Conservation (phyloP, 2,329 filamentous ascomycete species). For the Meredithiella fracta region DNA sequence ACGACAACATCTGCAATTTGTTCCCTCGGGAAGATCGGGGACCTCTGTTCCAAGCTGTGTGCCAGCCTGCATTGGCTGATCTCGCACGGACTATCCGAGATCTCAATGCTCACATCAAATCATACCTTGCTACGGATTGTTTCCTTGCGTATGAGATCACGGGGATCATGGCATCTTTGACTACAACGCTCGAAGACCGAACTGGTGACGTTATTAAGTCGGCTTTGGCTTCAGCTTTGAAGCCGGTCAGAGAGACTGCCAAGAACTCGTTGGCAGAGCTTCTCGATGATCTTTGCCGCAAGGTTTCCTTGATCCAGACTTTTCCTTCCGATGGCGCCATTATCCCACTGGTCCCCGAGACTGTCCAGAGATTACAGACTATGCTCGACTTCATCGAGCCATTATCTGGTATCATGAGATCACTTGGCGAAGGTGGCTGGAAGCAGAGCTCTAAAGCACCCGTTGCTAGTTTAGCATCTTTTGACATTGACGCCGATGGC, state of each 20-base stretch:
- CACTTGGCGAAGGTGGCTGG: constrained; percentile 88
- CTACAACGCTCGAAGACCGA: constrained; percentile 60
- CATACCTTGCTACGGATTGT: constrained; percentile 76
- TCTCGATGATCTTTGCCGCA: constrained; percentile 65
- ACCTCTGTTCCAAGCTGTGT: constrained; percentile 60
- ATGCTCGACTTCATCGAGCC: constrained; percentile 78
- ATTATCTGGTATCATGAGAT: constrained; percentile 78
- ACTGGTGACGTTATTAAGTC: constrained; percentile 68
- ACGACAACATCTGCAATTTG: constrained; percentile 75
- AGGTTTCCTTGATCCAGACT: constrained; percentile 45
- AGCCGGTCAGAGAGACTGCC: constrained; percentile 80
- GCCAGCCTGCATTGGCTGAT: constrained; percentile 60
- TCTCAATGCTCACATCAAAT: constrained; percentile 75
- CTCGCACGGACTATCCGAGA: constrained; percentile 75
- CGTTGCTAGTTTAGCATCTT: constrained; percentile 51
- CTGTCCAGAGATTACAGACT: constrained; percentile 69
- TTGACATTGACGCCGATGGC: constrained; percentile 80
- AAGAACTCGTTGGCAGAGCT: constrained; percentile 72
- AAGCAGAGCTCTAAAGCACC: constrained; percentile 39
- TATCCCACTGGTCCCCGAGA: constrained; percentile 62
- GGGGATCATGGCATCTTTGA: constrained; percentile 69
- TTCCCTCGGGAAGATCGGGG: constrained; percentile 79
- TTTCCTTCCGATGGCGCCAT: constrained; percentile 66
- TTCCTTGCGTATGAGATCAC: constrained; percentile 91
- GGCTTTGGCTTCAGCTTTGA: constrained; percentile 67